Conservation (phyloP, 352 stramenopile species). For the Pythium sukuiense region DNA sequence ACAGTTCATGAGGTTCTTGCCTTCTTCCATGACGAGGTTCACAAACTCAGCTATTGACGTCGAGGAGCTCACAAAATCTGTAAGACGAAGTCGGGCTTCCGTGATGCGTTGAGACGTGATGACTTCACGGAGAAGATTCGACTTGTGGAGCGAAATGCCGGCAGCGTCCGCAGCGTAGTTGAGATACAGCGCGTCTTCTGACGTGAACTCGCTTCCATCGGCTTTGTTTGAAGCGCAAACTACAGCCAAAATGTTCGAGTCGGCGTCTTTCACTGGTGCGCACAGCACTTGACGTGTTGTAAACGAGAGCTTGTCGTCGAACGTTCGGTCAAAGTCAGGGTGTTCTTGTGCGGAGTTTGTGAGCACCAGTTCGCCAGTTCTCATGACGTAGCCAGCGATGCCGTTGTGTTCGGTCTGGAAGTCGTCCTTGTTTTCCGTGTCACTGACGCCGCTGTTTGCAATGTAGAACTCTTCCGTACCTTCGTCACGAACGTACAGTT, state of each 20-base stretch:
- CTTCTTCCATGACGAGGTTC: constrained; percentile 67
- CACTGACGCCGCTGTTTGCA: constrained; percentile 53
- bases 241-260: constrained; percentile 58
- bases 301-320: constrained; percentile 67
- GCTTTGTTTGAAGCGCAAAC: constrained; percentile 73
- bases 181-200: constrained; percentile 67
- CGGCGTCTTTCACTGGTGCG: constrained; percentile 54
- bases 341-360: constrained; percentile 69
- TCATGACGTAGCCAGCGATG: constrained; percentile 62
- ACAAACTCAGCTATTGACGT: constrained; percentile 61
- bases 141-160: constrained; percentile 69
- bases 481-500: constrained; percentile 38
- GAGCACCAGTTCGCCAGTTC: constrained; percentile 61
- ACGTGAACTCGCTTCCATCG: constrained; percentile 62
- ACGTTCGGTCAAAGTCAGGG: constrained; percentile 57
- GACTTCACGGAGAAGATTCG: constrained; percentile 60
- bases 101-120: constrained; percentile 68
- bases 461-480: constrained; percentile 61
- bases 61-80: constrained; percentile 60
- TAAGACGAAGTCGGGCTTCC: constrained; percentile 56
- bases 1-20: constrained; percentile 74
- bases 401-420: constrained; percentile 60
- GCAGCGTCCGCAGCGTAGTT: constrained; percentile 72
- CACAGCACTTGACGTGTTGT: constrained; percentile 62
- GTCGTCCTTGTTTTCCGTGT: constrained; percentile 20